Evolutionary conservation across 2,329 filamentous ascomycete genomes (phyloP), one percentile per base, ranked within the genome.

Genomic region (Spiromastix sp.): DNA sequence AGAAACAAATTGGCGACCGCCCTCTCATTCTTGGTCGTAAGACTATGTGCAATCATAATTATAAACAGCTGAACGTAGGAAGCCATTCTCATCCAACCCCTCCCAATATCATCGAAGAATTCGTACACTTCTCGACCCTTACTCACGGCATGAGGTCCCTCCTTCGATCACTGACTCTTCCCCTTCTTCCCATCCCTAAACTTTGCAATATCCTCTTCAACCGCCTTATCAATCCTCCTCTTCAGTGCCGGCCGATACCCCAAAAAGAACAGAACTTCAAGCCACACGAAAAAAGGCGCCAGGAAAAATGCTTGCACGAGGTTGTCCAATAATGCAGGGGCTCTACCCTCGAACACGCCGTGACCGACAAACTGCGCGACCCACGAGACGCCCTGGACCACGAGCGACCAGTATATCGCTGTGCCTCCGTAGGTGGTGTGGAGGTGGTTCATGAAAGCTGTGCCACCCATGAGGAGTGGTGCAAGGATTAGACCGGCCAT

Each of bases 251-350:
- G 83, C 40, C 91, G 76, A 61, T 96, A 98, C 32, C 91, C 91
- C 33, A 93, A 74, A 51, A 71, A 77, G 67, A 98, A 98, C 17
- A 98, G 70, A 16, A 93, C 64, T 65, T 96, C 87, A 49, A 98
- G 81, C 84, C 91, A 98, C 39, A 96, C 89, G 50, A 96, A 98
- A 52, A 98, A 81, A 6, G 91, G 91, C 0, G 91, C 91, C 16
- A 96, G 70, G 52, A 96, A 89, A 44, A 96, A 60, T 18, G 91
- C 87, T 62, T 96, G 91, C 31, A 93, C 70, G 27, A 96, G 63
- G 52, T 95, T 96, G 62, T 96, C 87, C 31, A 96, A 66, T 44
- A 96, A 64, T 4, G 87, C 89, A 5, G 89, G 91, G 2, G 87
- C 85, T 34, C 89, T 77, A 13, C 83, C 77, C 61, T 96, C 91